Conservation (phyloP, 139 green algal species). For the Chlorella sp. region DNA sequence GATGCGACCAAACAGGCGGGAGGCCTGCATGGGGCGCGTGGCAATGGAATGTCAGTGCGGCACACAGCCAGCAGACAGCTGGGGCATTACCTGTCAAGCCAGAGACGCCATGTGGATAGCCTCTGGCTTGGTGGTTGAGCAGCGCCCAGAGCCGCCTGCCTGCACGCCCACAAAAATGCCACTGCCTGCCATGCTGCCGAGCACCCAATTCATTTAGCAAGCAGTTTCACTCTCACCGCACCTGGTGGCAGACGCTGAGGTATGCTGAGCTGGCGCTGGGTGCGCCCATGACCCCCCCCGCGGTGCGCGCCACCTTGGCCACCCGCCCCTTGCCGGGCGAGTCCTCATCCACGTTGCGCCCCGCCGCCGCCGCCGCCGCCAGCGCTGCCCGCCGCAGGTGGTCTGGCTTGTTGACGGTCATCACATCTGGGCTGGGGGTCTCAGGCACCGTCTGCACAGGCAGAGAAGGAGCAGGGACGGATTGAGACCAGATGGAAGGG, state of each 20-base stretch:
- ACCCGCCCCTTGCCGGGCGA: slow-evolving; percentile 65
- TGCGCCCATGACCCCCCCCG: background rate
- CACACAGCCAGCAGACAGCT: background rate
- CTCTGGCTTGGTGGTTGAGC: background rate
- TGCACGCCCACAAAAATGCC: background rate
- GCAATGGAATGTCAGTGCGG: background rate
- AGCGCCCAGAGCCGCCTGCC: background rate
- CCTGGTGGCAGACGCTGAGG: slow-evolving; percentile 53
- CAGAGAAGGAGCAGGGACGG: background rate
- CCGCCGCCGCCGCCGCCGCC: slow-evolving; percentile 14
- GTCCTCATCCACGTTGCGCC: slow-evolving; percentile 66
- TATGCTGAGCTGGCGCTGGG: slow-evolving; percentile 17
- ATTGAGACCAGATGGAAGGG: background rate
- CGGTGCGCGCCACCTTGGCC: slow-evolving; percentile 53
- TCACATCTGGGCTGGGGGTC: slow-evolving; percentile 74
- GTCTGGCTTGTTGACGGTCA: slow-evolving; percentile 36
- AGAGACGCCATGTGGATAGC: background rate
- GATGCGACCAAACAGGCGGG: slow-evolving; percentile 69
- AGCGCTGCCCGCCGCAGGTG: background rate
- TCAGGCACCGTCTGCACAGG: slow-evolving; percentile 76
- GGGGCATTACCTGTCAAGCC: background rate
- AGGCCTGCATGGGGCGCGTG: slow-evolving; percentile 27
- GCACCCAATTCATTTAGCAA: background rate
- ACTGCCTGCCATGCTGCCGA: background rate
- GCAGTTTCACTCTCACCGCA: background rate